Evolutionary conservation across 805 yeast genomes (phyloP), one percentile per base, ranked within the genome.

Genomic region (Candida loeiensis): DNA sequence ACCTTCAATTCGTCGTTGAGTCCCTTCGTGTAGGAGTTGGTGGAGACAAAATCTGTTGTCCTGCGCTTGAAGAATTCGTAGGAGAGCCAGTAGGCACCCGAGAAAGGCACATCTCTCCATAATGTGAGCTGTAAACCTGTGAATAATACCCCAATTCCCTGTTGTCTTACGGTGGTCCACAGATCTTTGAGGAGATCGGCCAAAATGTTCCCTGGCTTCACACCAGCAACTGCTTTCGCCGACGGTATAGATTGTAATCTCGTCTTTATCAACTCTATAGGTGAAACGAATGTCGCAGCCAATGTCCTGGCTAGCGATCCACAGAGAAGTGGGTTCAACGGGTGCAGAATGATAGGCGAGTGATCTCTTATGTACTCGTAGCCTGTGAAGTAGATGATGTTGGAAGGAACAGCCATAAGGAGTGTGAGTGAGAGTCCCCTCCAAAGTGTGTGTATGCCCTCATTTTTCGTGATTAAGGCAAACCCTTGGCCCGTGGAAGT

Each of bases 71-170:
- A 70, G 30, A 31, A 39, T 45, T 90, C 98, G 52, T 90, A 88
- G 4, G 83, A 74, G 8, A 87, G 77, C 99, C 99, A 93, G 61
- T 93, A 93, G 1, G 91, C 80, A 1, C 95, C 97, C 46, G 95
- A 83, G 58, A 93, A 93, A 1, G 99, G 99, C 0, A 91, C 98
- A 59, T 93, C 99, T 61, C 99, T 74, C 96, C 96, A 91, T 12
- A 93, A 70, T 0, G 99, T 93, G 28, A 93, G 73, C 29, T 84
- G 80, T 16, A 93, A 66, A 0, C 99, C 99, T 40, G 82, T 81
- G 71, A 89, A 93, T 14, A 93, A 59, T 0, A 88, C 74, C 2
- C 64, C 59, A 2, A 76, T 45, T 0, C 99, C 99, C 11, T 71
- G 69, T 1, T 55, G 45, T 27, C 63, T 58, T 4, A 87, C 64